phyloP scores from a whole-genome alignment of 2,329 filamentous ascomycete species.

The Cladobotryum mycophilum region DNA sequence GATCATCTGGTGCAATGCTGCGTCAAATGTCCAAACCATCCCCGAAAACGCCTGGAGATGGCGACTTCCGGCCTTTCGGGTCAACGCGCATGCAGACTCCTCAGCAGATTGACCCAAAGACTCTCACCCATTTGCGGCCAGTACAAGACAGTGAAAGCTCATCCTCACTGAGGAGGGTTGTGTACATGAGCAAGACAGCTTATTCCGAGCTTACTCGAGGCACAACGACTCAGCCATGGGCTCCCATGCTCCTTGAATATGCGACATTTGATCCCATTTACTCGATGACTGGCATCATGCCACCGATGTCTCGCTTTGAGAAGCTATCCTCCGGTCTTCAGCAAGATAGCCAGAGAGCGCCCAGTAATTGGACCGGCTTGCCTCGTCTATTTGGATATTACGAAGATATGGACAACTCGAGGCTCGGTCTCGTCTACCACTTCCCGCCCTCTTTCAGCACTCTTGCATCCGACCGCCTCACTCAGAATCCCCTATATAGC shows the following conservation, averaged over 20 bases:
- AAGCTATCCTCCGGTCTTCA: constrained; percentile 54
- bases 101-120: constrained; percentile 50
- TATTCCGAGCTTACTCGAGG: constrained; percentile 43
- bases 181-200: constrained; percentile 43
- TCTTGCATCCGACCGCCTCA: constrained; percentile 46
- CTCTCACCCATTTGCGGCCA: constrained; percentile 42
- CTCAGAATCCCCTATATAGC: constrained; percentile 43
- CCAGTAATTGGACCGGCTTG: constrained; percentile 54
- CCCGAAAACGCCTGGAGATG: constrained; percentile 28
- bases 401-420: constrained; percentile 63
- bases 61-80: constrained; percentile 48
- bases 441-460: constrained; percentile 61
- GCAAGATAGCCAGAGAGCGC: constrained; percentile 44
- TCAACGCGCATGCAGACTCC: constrained; percentile 57
- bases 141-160: constrained; percentile 30
- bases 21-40: constrained; percentile 24
- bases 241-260: constrained; percentile 64
- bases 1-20: constrained; percentile 40
- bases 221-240: constrained; percentile 39
- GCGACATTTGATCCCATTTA: constrained; percentile 58
- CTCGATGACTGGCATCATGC: constrained; percentile 55
- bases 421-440: constrained; percentile 69
- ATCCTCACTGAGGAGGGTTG: constrained; percentile 38
- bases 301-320: constrained; percentile 59
- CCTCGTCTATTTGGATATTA: constrained; percentile 63